phyloP scores from a whole-genome alignment of 768 basidiomycete species.

The Lentinula edodes region DNA sequence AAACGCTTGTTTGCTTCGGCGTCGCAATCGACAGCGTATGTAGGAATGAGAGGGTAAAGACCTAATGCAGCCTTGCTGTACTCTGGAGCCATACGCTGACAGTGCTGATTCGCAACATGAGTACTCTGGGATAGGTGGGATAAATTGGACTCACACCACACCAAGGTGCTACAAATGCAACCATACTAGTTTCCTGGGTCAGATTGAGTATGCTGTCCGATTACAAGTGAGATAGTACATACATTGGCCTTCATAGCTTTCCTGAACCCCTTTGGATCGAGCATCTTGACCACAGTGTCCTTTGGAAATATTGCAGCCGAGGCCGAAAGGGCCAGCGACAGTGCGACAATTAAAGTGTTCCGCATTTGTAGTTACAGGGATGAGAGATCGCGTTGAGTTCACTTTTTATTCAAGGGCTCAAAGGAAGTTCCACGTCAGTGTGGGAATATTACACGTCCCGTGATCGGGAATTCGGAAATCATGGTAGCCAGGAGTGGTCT shows the following conservation, averaged over 20 bases:
- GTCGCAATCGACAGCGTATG: slow-evolving; percentile 94
- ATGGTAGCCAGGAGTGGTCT: neutral
- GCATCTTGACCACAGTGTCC: slow-evolving; percentile 63
- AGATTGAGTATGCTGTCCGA: neutral
- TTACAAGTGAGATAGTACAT: slow-evolving; percentile 20
- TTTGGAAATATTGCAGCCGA: slow-evolving; percentile 45
- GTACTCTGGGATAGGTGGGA: neutral
- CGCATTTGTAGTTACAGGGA: slow-evolving; percentile 21
- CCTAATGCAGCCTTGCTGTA: slow-evolving; percentile 76
- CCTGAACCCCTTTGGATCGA: slow-evolving; percentile 66
- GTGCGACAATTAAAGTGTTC: slow-evolving; percentile 28
- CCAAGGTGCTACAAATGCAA: slow-evolving; percentile 96
- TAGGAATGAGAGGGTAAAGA: slow-evolving; percentile 76
- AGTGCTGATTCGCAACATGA: slow-evolving; percentile 48
- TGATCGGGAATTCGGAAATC: neutral
- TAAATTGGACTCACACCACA: slow-evolving; percentile 57
- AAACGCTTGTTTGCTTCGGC: slow-evolving; percentile 72
- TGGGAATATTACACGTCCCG: slow-evolving; percentile 1
- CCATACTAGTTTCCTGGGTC: slow-evolving; percentile 62
- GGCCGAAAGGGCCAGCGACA: slow-evolving; percentile 35
- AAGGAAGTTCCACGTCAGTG: neutral
- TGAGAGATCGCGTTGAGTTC: neutral
- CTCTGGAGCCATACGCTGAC: slow-evolving; percentile 81
- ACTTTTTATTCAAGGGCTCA: neutral
- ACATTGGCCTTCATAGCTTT: slow-evolving; percentile 74